Conservation (phyloP, 371 early-diverging fungal species). For the Circinella minor region DNA sequence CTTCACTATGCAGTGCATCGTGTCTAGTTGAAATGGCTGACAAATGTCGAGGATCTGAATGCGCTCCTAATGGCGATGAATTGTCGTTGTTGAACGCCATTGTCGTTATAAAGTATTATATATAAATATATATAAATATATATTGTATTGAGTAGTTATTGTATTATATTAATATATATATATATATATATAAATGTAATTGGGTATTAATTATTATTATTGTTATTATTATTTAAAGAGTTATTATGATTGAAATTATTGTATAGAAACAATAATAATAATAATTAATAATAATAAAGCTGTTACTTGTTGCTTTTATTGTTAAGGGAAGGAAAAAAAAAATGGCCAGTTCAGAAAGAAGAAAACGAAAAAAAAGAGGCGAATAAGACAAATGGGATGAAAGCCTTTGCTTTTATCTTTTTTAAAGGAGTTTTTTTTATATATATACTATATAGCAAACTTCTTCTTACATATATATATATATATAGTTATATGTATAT, state of each 20-base stretch:
- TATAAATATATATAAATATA: neutral
- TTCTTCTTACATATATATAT: neutral
- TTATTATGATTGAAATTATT: no score
- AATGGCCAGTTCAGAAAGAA: slow-evolving; percentile 3
- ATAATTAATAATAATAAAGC: no score
- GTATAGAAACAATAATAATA: no score
- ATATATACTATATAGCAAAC: neutral
- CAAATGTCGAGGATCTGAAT: slow-evolving; percentile 13
- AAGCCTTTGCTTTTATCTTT: slow-evolving; percentile 11
- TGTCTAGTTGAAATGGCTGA: slow-evolving; percentile 18
- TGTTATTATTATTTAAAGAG: no score
- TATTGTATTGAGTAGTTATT: neutral
- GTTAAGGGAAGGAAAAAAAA: neutral
- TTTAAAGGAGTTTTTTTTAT: slow-evolving; percentile 11
- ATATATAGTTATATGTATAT: neutral
- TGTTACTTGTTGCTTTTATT: no score
- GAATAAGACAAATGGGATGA: neutral
- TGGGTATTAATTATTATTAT: no score
- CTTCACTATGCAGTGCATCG: slow-evolving; percentile 19
- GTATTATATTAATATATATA: no score
- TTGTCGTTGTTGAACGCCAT: slow-evolving; percentile 20
- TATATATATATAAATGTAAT: no score
- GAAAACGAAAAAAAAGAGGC: slow-evolving; percentile 6
- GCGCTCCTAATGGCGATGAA: slow-evolving; percentile 14
- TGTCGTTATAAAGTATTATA: neutral